phyloP scores from a whole-genome alignment of 768 basidiomycete genomes.

The Kwoniella shandongensis region DNA sequence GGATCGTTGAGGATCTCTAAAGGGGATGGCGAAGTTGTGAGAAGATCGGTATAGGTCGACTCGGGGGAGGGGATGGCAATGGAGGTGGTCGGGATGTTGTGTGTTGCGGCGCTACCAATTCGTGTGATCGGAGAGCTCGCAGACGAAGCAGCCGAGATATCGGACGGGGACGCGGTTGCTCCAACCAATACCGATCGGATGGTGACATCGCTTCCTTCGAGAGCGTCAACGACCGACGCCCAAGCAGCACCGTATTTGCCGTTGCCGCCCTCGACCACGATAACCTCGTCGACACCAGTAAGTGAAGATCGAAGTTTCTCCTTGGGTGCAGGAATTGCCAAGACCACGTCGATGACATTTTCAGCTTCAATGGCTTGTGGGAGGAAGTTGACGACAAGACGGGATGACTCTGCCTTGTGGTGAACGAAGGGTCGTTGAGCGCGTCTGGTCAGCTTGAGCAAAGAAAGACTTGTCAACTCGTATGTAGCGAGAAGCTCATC shows the following conservation, averaged over 20 bases:
- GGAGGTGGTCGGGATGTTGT: conserved; percentile 35
- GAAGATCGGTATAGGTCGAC: conserved; percentile 82
- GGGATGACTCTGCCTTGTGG: conserved; percentile 59
- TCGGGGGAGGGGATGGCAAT: conserved; percentile 78
- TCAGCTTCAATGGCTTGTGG: conserved; percentile 59
- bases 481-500: conserved; percentile 58
- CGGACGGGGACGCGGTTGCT: conserved; percentile 50
- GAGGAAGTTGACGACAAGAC: conserved; percentile 65
- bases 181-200: conserved; percentile 46
- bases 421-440: conserved; percentile 62
- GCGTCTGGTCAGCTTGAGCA: conserved; percentile 64
- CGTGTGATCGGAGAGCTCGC: conserved; percentile 56
- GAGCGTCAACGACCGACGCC: conserved; percentile 56
- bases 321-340: conserved; percentile 40
- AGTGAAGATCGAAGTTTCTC: conserved; percentile 50
- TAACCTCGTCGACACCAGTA: conserved; percentile 45
- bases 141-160: conserved; percentile 48
- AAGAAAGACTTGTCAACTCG: conserved; percentile 67
- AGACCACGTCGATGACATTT: conserved; percentile 60
- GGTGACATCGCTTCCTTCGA: conserved; percentile 52
- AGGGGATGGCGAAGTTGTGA: conserved; percentile 69
- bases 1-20: conserved; percentile 85
- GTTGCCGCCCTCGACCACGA: conserved; percentile 52
- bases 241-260: conserved; percentile 43
- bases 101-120: conserved; percentile 26